Base-by-base conservation (phyloP, 345 rosid genomes). In the Citrus reticulata region DNA sequence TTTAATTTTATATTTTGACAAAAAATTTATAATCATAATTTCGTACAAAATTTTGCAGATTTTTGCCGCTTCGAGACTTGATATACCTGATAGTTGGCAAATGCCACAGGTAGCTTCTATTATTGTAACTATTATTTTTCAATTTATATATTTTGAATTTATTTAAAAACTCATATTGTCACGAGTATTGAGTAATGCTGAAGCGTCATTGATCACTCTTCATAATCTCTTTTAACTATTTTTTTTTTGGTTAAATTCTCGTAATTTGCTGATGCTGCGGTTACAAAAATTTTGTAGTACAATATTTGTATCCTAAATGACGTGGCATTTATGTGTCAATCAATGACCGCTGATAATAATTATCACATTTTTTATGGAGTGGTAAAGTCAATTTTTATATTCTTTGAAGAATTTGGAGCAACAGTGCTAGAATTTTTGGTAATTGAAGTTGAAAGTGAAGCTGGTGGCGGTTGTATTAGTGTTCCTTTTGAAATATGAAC, bases 1-100 rank as follows among this genome's bases (percentile, higher is more conserved):
- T 17, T 54, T 54, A 1, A 14, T 17, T 51, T n/a, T 19, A 2
- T 29, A 0, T 67, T 3, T 37, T 10, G 11, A 11, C 3, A 46
- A 42, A 11, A 10, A 10, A 29, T 16, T 37, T 24, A 46, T 57
- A 8, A 30, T 59, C 62, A 24, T 81, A 27, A 29, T 22, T 37
- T 66, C 30, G 24, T 29, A 1, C 65, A 46, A 30, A 5, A 27
- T 65, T 13, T 66, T 86, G 74, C 81, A 95, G 99, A 89, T 95
- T 76, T 95, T 95, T 74, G 85, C 88, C 76, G 99, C 99, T 20
- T 90, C 97, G 72, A 93, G 99, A 80, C 88, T 95, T 69, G 99
- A 95, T 78, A 79, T 92, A 61, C 97, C 95, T 7, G 80, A 85
- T 85, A 88, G 98, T 68, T 95, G 98, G 98, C 99, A 95, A 84